Percentiles rank a stretch among this genome's conserved stretches.
Conservation (phyloP, 345 rosid genomes). For the Eutrema heterophyllum region DNA sequence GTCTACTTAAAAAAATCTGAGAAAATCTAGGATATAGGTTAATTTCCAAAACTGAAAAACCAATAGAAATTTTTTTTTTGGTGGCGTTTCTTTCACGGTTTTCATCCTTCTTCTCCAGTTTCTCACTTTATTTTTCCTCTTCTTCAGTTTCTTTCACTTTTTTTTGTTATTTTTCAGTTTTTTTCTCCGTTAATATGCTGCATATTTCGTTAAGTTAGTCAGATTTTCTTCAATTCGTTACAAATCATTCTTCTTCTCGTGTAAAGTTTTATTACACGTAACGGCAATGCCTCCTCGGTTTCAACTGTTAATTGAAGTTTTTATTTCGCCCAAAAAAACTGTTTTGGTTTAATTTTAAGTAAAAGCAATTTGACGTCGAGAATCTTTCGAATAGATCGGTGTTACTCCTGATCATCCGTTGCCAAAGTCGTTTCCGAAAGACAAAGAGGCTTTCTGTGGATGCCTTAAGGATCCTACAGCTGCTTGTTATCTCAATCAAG, state of each 20-base stretch:
- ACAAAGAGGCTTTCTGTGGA: slow-evolving; percentile 65
- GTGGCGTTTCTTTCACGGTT: no score
- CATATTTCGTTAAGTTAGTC: background rate
- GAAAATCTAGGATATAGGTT: no score
- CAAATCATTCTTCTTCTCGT: no score
- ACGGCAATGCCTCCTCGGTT: background rate
- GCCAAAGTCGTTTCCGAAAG: slow-evolving; percentile 73
- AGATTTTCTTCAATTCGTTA: background rate
- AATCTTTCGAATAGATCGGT: slow-evolving; percentile 58
- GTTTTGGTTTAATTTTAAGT: background rate
- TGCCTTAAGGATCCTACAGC: slow-evolving; percentile 75
- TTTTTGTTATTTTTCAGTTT: no score
- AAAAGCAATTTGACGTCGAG: background rate
- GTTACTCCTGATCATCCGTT: slow-evolving; percentile 90
- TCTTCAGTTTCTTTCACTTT: no score
- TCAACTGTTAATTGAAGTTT: background rate
- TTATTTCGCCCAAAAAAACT: background rate
- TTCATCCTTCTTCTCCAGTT: no score
- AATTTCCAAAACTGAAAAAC: no score
- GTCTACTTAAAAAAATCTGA: no score
- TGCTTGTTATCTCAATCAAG: slow-evolving; percentile 59
- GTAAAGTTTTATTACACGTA: background rate
- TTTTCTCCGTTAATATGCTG: no score
- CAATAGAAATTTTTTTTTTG: no score
- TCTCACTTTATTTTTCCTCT: no score